Base-by-base conservation (phyloP, 768 basidiomycete genomes). In the Cubamyces sp. region DNA sequence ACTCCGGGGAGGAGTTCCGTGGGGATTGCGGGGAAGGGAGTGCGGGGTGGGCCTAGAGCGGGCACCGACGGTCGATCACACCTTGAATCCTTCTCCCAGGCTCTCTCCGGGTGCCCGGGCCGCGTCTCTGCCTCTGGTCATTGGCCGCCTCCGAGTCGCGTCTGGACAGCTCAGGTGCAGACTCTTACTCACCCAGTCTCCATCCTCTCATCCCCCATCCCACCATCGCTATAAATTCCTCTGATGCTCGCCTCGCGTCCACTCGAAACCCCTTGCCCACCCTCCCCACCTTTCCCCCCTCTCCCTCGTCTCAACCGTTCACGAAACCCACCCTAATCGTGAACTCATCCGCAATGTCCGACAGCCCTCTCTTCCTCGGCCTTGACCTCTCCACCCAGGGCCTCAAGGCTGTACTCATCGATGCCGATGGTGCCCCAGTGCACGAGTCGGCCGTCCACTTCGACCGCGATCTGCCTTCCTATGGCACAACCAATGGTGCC, bases 301-400 rank as follows among this genome's bases (percentile, higher is more conserved):
- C 47, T 40, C 3, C n/a, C 56, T 16, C 40, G 30, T 16, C 7
- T 14, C 18, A 37, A 28, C 34, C 42, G 37, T 49, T 28, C 56
- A 57, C 47, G 45, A 18, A 11, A 25, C 39, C 48, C 48, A 39
- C 39, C 7, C 12, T 42, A 19, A 23, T 16, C 19, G 48, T 46
- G 55, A 47, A 50, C 41, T 18, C 47, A 26, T 59, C 48, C 41
- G 28, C 56, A n/a, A 63, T 64, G 62, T 64, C 57, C n/a, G 54
- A 62, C 42, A 54, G 57, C 28, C 76, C 76, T 15, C 77, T 79
- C 41, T 93, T 92, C 71, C 86, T 94, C 23, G 93, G 93, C 15
- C 82, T 94, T 56, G 93, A 95, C 74, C 82, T 94, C 41, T 93
- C 91, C 1, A 95, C 93, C 0, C 94, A 96, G 70, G 87, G 88